Evolutionary conservation across 345 rosid genomes (phyloP).

Genomic region (Eucalyptus cloeziana): DNA sequence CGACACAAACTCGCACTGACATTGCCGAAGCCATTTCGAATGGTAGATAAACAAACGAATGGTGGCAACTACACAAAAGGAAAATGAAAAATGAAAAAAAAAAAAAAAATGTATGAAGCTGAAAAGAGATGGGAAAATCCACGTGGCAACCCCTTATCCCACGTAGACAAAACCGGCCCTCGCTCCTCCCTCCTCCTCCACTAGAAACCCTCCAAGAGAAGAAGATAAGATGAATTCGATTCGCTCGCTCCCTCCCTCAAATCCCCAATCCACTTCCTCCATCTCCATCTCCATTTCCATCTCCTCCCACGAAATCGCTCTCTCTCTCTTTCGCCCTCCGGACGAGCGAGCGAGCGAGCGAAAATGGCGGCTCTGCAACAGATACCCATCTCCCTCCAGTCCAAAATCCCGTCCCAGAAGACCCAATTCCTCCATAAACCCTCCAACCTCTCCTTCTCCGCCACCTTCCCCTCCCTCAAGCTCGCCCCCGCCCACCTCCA

Average conservation of each 20-base stretch:
- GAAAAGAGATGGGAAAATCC: background rate
- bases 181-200: background rate
- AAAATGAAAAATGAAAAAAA: background rate
- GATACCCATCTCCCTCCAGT: constrained; percentile 35
- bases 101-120: background rate
- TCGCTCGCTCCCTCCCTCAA: background rate
- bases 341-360: background rate
- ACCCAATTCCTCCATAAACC: constrained; percentile 27
- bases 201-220: background rate
- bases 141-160: background rate
- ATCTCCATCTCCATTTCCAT: background rate
- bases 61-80: background rate
- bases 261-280: background rate
- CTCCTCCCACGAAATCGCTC: background rate
- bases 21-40: background rate
- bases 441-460: constrained; percentile 30
- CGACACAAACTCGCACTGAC: background rate
- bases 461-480: constrained; percentile 17
- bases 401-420: constrained; percentile 28
- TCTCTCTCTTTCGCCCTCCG: background rate
- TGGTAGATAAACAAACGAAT: background rate
- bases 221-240: background rate
- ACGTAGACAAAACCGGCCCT: background rate
- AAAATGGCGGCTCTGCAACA: constrained; percentile 65
- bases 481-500: constrained; percentile 6